Percentiles rank a stretch among this genome's conserved stretches.
Evolutionary conservation across 176 grass and related monocot species (phyloP).

Genomic region (Oryza officinalis): DNA sequence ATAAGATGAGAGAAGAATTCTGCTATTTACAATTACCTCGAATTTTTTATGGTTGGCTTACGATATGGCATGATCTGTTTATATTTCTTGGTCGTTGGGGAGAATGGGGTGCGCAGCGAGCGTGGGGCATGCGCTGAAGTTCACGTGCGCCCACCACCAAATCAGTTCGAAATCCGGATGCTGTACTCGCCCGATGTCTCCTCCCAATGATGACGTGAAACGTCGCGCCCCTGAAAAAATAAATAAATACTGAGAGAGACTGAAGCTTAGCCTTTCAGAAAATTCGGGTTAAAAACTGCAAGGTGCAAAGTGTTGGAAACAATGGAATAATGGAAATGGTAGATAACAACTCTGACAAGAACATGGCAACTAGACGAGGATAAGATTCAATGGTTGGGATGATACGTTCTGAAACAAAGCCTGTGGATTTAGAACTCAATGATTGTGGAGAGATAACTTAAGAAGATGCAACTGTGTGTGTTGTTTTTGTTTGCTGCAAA

Average conservation of each 20-base stretch:
- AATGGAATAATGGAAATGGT: not conserved
- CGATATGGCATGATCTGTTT: not conserved
- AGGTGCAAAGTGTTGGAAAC: not conserved
- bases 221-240: not conserved
- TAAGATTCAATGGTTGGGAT: not conserved
- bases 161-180: conserved; percentile 11
- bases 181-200: not conserved
- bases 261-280: not conserved
- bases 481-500: not conserved
- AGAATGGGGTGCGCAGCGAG: not conserved
- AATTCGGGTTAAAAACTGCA: not conserved
- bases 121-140: conserved; percentile 31
- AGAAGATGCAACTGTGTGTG: not conserved
- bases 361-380: not conserved
- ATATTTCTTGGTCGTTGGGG: not conserved
- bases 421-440: not conserved
- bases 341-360: not conserved
- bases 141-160: conserved; percentile 32
- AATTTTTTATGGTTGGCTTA: not conserved
- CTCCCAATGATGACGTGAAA: conserved; percentile 3
- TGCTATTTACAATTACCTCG: not conserved
- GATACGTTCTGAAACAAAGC: not conserved
- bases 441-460: not conserved
- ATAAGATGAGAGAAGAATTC: not conserved
- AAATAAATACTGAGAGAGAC: not conserved